Percentiles rank a stretch among this genome's conserved stretches.
phyloP scores from a whole-genome alignment of 768 basidiomycete genomes.

The Mycena sanguinolenta region DNA sequence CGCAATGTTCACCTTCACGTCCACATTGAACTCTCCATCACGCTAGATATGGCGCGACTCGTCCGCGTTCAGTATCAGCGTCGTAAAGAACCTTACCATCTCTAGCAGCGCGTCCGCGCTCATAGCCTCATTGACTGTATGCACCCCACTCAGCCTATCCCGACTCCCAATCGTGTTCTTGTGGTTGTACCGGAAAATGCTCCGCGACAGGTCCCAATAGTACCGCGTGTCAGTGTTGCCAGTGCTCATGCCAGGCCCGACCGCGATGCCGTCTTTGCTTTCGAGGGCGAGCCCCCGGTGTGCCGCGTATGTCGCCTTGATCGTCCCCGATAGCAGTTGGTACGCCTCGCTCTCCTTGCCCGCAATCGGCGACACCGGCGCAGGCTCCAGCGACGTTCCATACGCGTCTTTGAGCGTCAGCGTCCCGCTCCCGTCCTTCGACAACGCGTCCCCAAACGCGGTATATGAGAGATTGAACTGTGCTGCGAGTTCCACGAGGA shows the following conservation, averaged over 20 bases:
- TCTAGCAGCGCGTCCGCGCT: conserved; percentile 53
- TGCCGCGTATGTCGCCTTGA: conserved; percentile 70
- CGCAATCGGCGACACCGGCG: conserved; percentile 68
- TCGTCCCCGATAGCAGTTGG: conserved; percentile 70
- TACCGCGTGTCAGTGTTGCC: conserved; percentile 75
- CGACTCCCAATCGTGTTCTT: conserved; percentile 30
- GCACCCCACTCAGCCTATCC: conserved; percentile 47
- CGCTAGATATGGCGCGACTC: too few species aligned
- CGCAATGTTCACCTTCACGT: too few species aligned
- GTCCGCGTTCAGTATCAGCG: conserved; percentile 59
- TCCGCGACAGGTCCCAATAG: conserved; percentile 68
- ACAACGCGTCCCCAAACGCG: conserved; percentile 65
- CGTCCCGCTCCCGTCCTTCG: conserved; percentile 55
- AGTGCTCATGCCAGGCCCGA: conserved; percentile 69
- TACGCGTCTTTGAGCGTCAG: conserved; percentile 67
- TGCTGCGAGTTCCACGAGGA: conserved; percentile 62
- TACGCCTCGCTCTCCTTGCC: conserved; percentile 60
- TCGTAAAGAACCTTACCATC: conserved; percentile 58
- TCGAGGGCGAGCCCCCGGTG: conserved; percentile 55
- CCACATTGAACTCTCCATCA: too few species aligned
- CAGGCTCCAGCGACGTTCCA: conserved; percentile 69
- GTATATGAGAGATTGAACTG: conserved; percentile 70
- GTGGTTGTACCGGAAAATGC: conserved; percentile 73
- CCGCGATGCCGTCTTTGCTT: conserved; percentile 47
- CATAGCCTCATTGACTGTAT: conserved; percentile 67